phyloP scores from a whole-genome alignment of 1,284 basidiomycete genomes.

The Cryptococcus wingfieldii region DNA sequence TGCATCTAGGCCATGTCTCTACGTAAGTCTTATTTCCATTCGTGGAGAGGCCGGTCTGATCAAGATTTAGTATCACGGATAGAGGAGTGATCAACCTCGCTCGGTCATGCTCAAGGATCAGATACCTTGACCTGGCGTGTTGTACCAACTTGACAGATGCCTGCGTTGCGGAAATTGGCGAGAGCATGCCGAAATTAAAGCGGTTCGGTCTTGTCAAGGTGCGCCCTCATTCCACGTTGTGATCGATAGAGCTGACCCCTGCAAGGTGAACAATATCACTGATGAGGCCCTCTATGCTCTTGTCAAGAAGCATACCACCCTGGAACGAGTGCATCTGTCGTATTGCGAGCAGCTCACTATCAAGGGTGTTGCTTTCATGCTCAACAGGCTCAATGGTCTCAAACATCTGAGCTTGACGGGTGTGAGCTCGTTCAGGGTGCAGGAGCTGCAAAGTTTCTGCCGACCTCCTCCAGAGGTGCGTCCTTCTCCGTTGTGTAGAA shows the following conservation, averaged over 20 bases:
- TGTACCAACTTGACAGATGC: conserved; percentile 86
- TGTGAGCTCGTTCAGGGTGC: conserved; percentile 82
- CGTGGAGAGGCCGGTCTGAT: conserved; percentile 1
- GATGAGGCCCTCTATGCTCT: conserved; percentile 88
- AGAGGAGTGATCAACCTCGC: conserved; percentile 78
- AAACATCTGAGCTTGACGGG: conserved; percentile 95
- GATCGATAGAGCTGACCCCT: not conserved
- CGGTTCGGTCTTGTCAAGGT: conserved; percentile 92
- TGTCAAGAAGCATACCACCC: conserved; percentile 64
- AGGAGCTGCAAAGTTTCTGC: conserved; percentile 86
- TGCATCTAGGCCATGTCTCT: conserved; percentile 88
- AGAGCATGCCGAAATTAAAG: conserved; percentile 77
- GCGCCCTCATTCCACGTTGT: conserved; percentile 33
- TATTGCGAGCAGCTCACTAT: conserved; percentile 96
- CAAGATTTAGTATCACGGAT: conserved; percentile 71
- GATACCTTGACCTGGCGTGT: conserved; percentile 96
- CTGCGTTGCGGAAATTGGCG: conserved; percentile 85
- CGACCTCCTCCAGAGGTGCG: conserved; percentile 77
- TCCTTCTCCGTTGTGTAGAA: conserved; percentile 11
- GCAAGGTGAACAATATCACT: conserved; percentile 79
- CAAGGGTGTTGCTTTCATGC: conserved; percentile 81
- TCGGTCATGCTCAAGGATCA: conserved; percentile 80
- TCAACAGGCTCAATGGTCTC: conserved; percentile 79
- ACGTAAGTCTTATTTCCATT: conserved; percentile 45
- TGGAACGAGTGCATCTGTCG: conserved; percentile 94